These are phyloP conservation scores for Ogataea siamensis DNA, from an alignment of 805 yeast species.

Conservation along the genomic window DNA sequence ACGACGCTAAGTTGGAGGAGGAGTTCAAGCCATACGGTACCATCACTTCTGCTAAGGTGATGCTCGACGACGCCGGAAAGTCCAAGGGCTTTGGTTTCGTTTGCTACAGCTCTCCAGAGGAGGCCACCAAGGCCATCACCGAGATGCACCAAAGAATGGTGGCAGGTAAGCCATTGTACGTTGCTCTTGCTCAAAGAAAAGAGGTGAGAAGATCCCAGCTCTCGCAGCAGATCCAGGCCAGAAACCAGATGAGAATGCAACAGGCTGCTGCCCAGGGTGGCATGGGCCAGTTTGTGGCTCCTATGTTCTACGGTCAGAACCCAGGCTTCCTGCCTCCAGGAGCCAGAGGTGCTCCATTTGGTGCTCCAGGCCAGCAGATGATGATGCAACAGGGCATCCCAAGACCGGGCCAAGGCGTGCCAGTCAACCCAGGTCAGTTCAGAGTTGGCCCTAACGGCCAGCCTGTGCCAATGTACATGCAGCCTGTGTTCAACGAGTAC, in stretches of 20 bases:
- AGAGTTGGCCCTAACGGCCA: slow-evolving; percentile 80
- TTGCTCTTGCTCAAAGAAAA: slow-evolving; percentile 98
- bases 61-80: slow-evolving; percentile 92
- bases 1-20: slow-evolving; percentile 86
- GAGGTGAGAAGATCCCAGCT: slow-evolving; percentile 96
- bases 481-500: slow-evolving; percentile 71
- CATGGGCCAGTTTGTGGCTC: slow-evolving; percentile 81
- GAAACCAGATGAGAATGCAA: slow-evolving; percentile 98
- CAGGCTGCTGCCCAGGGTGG: slow-evolving; percentile 90
- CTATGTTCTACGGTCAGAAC: slow-evolving; percentile 84
- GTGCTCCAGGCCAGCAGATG: slow-evolving; percentile 78
- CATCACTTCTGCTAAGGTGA: slow-evolving; percentile 93
- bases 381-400: slow-evolving; percentile 63
- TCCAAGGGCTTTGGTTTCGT: slow-evolving; percentile 99
- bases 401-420: slow-evolving; percentile 59
- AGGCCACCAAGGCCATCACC: slow-evolving; percentile 96
- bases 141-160: slow-evolving; percentile 98
- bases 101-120: slow-evolving; percentile 96
- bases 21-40: slow-evolving; percentile 92
- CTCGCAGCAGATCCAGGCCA: slow-evolving; percentile 96
- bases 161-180: slow-evolving; percentile 93
- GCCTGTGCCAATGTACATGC: slow-evolving; percentile 79
- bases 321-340: slow-evolving; percentile 72
- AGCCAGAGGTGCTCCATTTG: slow-evolving; percentile 75
- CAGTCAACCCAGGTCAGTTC: slow-evolving; percentile 56